Evolutionary conservation across 495 filamentous ascomycete species (phyloP).

Genomic region (Darksidea phi): DNA sequence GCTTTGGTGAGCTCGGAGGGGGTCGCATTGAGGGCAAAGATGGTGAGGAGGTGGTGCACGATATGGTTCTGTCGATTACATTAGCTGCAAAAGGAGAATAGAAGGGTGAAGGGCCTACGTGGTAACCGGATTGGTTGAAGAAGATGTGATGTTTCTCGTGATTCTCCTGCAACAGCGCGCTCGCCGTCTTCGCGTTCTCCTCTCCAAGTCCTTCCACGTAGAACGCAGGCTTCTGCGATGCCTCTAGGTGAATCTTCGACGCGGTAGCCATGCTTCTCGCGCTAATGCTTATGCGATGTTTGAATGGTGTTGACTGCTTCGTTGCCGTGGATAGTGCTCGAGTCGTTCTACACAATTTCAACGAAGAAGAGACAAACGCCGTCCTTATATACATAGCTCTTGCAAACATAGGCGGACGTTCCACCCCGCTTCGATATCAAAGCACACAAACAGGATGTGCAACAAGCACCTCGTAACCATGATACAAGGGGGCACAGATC

Average conservation of each 20-base stretch:
- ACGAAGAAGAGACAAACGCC: background rate
- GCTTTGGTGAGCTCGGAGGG: conserved; percentile 54
- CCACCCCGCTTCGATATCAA: too few species aligned
- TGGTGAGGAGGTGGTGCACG: conserved; percentile 68
- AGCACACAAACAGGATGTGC: too few species aligned
- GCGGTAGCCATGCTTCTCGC: conserved; percentile 60
- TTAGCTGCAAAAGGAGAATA: background rate
- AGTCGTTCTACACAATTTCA: background rate
- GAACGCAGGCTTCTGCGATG: conserved; percentile 59
- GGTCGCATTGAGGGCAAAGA: conserved; percentile 71
- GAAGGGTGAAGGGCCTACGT: conserved; percentile 34
- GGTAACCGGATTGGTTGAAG: conserved; percentile 68
- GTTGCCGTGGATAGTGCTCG: background rate
- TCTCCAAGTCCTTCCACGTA: conserved; percentile 50
- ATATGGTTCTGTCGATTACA: conserved; percentile 55
- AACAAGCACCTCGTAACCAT: too few species aligned
- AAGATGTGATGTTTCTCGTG: conserved; percentile 74
- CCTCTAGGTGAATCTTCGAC: conserved; percentile 58
- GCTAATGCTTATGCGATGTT: too few species aligned
- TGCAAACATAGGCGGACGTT: too few species aligned
- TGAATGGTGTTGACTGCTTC: too few species aligned
- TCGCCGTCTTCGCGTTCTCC: conserved; percentile 59
- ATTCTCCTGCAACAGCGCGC: conserved; percentile 70
- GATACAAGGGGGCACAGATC: too few species aligned
- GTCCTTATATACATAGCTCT: too few species aligned